Conservation (phyloP, 805 yeast genomes). For the Metschnikowia lunata region DNA sequence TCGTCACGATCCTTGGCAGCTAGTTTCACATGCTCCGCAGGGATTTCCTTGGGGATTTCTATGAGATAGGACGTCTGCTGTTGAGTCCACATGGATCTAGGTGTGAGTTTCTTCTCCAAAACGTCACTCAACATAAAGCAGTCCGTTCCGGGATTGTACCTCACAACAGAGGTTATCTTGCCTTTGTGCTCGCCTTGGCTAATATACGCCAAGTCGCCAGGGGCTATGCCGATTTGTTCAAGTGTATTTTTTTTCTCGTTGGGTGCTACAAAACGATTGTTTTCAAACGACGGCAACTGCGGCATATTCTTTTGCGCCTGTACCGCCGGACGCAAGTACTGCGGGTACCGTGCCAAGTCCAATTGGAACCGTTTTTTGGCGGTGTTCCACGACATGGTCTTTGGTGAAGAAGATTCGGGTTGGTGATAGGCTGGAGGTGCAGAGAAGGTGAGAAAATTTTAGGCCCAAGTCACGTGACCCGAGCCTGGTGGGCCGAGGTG, state of each 20-base stretch:
- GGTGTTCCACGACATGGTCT: constrained; percentile 30
- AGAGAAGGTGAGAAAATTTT: constrained; percentile 7
- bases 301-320: constrained; percentile 20
- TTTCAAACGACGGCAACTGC: constrained; percentile 35
- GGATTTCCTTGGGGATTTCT: constrained; percentile 62
- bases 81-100: constrained; percentile 67
- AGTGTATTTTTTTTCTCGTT: constrained; percentile 38
- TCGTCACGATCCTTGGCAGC: constrained; percentile 75
- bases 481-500: neutral
- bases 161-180: constrained; percentile 62
- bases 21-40: constrained; percentile 58
- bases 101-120: constrained; percentile 61
- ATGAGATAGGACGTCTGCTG: constrained; percentile 69
- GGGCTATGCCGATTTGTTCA: constrained; percentile 56
- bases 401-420: neutral
- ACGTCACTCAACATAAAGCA: constrained; percentile 66
- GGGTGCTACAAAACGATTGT: constrained; percentile 18
- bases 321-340: constrained; percentile 26
- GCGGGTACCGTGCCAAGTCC: constrained; percentile 32
- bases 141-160: constrained; percentile 57
- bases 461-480: constrained; percentile 8
- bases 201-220: constrained; percentile 76
- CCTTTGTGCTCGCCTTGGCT: constrained; percentile 70
- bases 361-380: constrained; percentile 34
- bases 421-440: neutral